phyloP scores from a whole-genome alignment of 257 asterid genomes.

The Solanum bulbocastanum region DNA sequence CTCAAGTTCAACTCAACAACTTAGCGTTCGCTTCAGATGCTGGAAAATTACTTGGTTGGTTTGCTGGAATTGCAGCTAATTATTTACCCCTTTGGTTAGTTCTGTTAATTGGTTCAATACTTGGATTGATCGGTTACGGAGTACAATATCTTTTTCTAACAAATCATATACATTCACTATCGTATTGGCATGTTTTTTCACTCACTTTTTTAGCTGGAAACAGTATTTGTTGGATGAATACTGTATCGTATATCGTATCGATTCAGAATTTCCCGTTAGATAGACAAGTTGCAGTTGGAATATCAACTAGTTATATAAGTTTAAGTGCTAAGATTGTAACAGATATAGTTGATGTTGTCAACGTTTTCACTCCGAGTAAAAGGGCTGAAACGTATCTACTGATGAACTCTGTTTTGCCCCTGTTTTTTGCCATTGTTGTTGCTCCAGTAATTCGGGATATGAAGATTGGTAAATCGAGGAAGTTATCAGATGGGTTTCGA shows the following conservation, averaged over 20 bases:
- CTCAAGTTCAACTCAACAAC: constrained; percentile 65
- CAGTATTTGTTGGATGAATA: constrained; percentile 77
- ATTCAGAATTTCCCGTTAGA: constrained; percentile 60
- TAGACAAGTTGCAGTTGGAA: constrained; percentile 54
- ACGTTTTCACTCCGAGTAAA: background rate
- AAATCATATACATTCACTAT: constrained; percentile 6
- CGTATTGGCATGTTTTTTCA: constrained; percentile 36
- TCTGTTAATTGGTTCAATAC: constrained; percentile 47
- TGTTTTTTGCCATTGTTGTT: constrained; percentile 16
- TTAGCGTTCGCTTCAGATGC: constrained; percentile 84
- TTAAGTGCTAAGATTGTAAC: constrained; percentile 53
- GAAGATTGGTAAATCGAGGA: constrained; percentile 24
- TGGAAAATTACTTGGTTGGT: constrained; percentile 72
- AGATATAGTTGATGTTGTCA: constrained; percentile 27
- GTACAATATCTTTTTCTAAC: constrained; percentile 54
- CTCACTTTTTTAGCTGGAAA: constrained; percentile 66
- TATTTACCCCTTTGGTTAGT: constrained; percentile 62
- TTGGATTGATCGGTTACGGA: constrained; percentile 68
- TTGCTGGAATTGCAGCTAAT: constrained; percentile 60
- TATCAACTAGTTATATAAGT: constrained; percentile 68
- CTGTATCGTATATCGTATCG: constrained; percentile 41
- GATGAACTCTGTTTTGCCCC: constrained; percentile 40
- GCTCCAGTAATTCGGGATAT: constrained; percentile 33
- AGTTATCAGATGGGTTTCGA: constrained; percentile 44
- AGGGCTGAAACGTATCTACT: constrained; percentile 46